Conservation (phyloP, 2,329 filamentous ascomycete genomes). For the Didymella lethalis region DNA sequence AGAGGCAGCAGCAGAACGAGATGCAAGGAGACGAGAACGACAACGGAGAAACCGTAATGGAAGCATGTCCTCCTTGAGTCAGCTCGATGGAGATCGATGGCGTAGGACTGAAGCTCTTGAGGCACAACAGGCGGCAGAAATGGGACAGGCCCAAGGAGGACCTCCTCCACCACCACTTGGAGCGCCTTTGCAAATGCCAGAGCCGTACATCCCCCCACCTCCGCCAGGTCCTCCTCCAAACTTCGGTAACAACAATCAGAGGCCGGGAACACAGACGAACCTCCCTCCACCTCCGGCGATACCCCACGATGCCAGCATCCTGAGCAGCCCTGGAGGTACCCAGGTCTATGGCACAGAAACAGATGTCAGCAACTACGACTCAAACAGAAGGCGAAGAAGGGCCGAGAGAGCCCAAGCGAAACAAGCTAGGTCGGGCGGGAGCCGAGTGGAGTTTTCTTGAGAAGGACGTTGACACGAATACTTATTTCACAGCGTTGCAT, state of each 20-base stretch:
- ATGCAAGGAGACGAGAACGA: conserved; percentile 61
- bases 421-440: conserved; percentile 46
- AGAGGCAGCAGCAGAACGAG: conserved; percentile 67
- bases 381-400: conserved; percentile 49
- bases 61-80: conserved; percentile 52
- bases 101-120: conserved; percentile 50
- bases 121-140: conserved; percentile 45
- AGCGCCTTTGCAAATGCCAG: conserved; percentile 40
- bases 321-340: conserved; percentile 49
- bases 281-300: conserved; percentile 49
- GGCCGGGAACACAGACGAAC: conserved; percentile 21
- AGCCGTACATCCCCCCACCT: conserved; percentile 41
- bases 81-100: conserved; percentile 50
- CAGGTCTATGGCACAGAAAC: conserved; percentile 50
- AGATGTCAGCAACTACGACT: conserved; percentile 51
- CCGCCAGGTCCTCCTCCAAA: conserved; percentile 44
- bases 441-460: conserved; percentile 52
- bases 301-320: conserved; percentile 41
- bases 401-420: conserved; percentile 52
- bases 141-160: conserved; percentile 28
- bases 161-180: conserved; percentile 30
- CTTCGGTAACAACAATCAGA: conserved; percentile 14
- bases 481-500: not conserved
- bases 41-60: conserved; percentile 49
- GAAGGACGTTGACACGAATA: conserved; percentile 2